Evolutionary conservation across 164 flowering plant genomes (phyloP).

Genomic region (Macadamia integrifolia): DNA sequence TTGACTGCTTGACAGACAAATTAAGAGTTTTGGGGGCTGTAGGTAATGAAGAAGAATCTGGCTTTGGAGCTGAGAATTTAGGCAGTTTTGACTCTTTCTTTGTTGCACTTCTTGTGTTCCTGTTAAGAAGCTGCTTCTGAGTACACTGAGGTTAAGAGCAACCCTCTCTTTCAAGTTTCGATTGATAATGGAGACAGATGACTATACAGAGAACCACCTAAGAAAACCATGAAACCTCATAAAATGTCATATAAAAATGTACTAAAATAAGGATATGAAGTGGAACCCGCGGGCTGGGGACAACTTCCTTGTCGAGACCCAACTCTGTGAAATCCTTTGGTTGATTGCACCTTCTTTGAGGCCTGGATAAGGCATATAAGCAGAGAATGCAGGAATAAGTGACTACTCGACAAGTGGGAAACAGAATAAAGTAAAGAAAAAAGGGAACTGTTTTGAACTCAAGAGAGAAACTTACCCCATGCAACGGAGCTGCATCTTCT

Average conservation of each 20-base stretch:
- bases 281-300: conserved; percentile 35
- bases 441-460: neutral
- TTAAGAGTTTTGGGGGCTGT: conserved; percentile 20
- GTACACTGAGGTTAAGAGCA: conserved; percentile 52
- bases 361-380: conserved; percentile 28
- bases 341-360: conserved; percentile 31
- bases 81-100: conserved; percentile 38
- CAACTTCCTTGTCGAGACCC: conserved; percentile 41
- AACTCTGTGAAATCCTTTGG: conserved; percentile 27
- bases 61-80: conserved; percentile 33
- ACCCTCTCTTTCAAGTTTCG: neutral
- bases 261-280: conserved; percentile 69
- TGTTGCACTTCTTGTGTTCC: conserved; percentile 22
- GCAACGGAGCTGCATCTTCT: conserved; percentile 10
- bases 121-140: conserved; percentile 46
- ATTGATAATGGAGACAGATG: neutral
- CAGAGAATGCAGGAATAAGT: neutral
- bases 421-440: neutral
- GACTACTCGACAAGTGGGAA: no score
- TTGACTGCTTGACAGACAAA: conserved; percentile 20
- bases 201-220: neutral
- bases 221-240: neutral
- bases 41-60: conserved; percentile 23
- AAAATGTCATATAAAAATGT: neutral
- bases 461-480: conserved; percentile 28